These are phyloP conservation scores for Phytophthora citricola DNA, from an alignment of 352 stramenopile genomes.

Conservation along the genomic window DNA sequence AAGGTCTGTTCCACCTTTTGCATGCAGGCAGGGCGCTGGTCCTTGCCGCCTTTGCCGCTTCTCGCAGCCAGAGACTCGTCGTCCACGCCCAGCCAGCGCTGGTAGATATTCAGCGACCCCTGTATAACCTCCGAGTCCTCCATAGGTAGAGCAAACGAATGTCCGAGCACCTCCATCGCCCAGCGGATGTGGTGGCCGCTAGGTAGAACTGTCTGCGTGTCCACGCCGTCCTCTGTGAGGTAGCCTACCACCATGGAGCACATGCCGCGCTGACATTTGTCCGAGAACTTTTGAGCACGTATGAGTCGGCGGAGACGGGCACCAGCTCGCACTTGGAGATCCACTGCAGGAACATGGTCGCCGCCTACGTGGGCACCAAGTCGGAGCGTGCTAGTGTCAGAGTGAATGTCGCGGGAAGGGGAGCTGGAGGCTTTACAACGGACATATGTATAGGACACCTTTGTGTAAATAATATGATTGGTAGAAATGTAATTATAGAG, in stretches of 20 bases:
- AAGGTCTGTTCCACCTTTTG: conserved; percentile 86
- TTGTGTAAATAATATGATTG: background rate
- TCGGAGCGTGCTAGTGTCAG: background rate
- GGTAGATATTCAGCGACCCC: conserved; percentile 82
- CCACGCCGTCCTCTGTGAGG: conserved; percentile 60
- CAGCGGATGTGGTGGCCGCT: conserved; percentile 84
- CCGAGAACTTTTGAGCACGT: conserved; percentile 92
- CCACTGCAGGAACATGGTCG: conserved; percentile 86
- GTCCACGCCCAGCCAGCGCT: conserved; percentile 81
- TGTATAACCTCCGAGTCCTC: conserved; percentile 84
- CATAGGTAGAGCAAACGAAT: conserved; percentile 87
- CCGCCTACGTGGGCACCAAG: background rate
- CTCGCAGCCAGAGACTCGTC: conserved; percentile 21
- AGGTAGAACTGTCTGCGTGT: conserved; percentile 60
- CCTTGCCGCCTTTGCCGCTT: conserved; percentile 40
- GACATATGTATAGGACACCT: background rate
- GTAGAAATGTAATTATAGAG: background rate
- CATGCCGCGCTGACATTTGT: conserved; percentile 87
- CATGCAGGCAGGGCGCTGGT: conserved; percentile 76
- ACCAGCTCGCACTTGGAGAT: conserved; percentile 90
- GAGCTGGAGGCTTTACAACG: background rate
- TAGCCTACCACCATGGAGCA: conserved; percentile 84
- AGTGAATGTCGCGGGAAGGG: conserved; percentile 1
- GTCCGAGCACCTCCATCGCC: conserved; percentile 87
- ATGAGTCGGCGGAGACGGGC: conserved; percentile 63